Conservation (phyloP, 192 early-diverging fungal species). For the Lunasporangiospora selenospora region DNA sequence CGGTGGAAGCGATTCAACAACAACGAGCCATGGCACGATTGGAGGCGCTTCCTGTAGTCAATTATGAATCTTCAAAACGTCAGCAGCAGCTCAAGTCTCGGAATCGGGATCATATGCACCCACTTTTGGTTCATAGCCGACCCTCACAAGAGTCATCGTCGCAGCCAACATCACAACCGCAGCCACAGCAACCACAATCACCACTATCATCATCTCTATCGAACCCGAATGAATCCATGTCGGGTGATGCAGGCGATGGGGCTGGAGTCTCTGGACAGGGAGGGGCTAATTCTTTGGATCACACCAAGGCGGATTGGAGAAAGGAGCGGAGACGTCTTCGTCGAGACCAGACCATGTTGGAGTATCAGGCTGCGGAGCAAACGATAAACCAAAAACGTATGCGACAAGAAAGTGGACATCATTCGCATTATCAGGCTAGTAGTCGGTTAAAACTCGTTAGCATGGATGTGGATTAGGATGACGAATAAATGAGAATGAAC, state of each 20-base stretch:
- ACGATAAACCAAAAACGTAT: slow-evolving; percentile 25
- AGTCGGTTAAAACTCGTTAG: slow-evolving; percentile 22
- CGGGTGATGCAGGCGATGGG: too few species aligned
- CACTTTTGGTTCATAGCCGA: too few species aligned
- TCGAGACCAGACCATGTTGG: slow-evolving; percentile 16
- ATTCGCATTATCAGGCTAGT: too few species aligned
- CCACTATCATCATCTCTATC: too few species aligned
- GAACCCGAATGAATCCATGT: too few species aligned
- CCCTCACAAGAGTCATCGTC: too few species aligned
- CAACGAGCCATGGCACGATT: slow-evolving; percentile 12
- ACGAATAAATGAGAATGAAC: background rate
- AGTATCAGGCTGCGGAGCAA: slow-evolving; percentile 30
- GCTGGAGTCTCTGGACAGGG: too few species aligned
- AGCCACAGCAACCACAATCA: too few species aligned
- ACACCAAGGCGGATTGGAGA: slow-evolving; percentile 26
- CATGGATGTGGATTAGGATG: slow-evolving; percentile 36
- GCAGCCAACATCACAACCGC: too few species aligned
- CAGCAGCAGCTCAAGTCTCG: slow-evolving; percentile 18
- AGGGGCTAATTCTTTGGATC: too few species aligned
- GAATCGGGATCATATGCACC: too few species aligned
- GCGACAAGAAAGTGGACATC: slow-evolving; percentile 20
- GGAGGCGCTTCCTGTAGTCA: slow-evolving; percentile 40
- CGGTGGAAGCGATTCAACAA: too few species aligned
- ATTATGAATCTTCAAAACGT: slow-evolving; percentile 30
- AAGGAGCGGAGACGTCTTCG: slow-evolving; percentile 32